phyloP scores from a whole-genome alignment of 192 early-diverging fungal genomes.

The Geranomyces variabilis region DNA sequence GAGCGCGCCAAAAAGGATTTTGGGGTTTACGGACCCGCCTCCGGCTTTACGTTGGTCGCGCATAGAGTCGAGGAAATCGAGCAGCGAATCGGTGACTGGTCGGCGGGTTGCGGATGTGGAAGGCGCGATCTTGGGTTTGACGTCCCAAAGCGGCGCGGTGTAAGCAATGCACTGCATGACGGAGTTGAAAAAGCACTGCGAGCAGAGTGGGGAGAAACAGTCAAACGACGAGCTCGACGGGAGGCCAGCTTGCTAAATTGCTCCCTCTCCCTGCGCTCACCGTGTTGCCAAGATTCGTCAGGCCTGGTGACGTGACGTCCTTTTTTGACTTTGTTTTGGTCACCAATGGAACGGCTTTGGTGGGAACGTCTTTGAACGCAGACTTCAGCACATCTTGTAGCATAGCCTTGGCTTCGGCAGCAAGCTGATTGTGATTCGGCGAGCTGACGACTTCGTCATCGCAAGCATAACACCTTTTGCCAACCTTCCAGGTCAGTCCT shows the following conservation, averaged over 20 bases:
- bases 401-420: conserved; percentile 38
- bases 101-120: neutral
- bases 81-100: conserved; percentile 12
- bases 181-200: conserved; percentile 75
- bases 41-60: neutral
- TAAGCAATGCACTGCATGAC: conserved; percentile 54
- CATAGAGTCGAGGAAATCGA: neutral
- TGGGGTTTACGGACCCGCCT: conserved; percentile 48
- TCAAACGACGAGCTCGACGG: neutral
- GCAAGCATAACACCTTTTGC: conserved; percentile 44
- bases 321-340: conserved; percentile 16
- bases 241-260: neutral
- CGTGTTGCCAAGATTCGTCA: conserved; percentile 76
- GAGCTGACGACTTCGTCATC: conserved; percentile 37
- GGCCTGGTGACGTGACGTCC: conserved; percentile 47
- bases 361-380: neutral
- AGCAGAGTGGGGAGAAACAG: neutral
- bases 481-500: conserved; percentile 5
- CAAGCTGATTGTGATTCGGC: conserved; percentile 32
- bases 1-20: conserved; percentile 58
- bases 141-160: conserved; percentile 27
- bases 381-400: conserved; percentile 10
- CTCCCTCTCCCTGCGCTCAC: neutral
- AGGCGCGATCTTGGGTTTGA: neutral
- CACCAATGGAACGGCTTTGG: neutral